Evolutionary conservation across 768 basidiomycete genomes (phyloP), one percentile per base, ranked within the genome.

Genomic region (Lactarius pseudohatsudake): DNA sequence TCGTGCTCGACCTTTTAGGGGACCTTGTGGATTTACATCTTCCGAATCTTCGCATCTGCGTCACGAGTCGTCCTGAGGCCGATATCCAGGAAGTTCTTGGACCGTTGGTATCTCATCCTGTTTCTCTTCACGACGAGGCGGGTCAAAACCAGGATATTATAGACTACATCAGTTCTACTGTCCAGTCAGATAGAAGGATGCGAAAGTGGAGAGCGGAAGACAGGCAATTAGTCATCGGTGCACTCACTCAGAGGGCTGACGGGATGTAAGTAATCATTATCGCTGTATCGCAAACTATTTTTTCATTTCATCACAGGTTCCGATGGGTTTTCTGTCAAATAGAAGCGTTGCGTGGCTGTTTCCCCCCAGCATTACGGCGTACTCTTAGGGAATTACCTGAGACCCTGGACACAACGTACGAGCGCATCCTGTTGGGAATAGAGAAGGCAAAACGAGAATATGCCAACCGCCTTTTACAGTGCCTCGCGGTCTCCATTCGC

Each of bases 91-190:
- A 41, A 11, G 9, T 2, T 15, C 64, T 64, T 9, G 38, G 2
- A 20, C 50, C 47, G 11, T 22, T 59, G 30, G 40, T 32, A 10
- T 7, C 57, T 4, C 20, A 40, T 20, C n/a, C 34, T 1, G 36
- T 64, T 13, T 64, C 57, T 10, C 64, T 64, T 30, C 57, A 64
- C n/a, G 64, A 59, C 16, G 50, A 64, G 8, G n/a, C 2, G 4
- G 64, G 64, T 18, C 64, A 64, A 32, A 40, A 6, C n/a, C 20
- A 41, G 15, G 57, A 59, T n/a, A 64, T 64, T 7, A 20, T n/a
- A 4, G 38, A 59, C 15, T 64, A 59, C 30, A 22, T 64, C 38
- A 59, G 13, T 15, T 40, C 32, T 30, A 15, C 53, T 1, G 57
- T 64, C n/a, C 36, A 5, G 38, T 32, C 57, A 3, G 64, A 59